Conservation (phyloP, 257 asterid genomes). For the Solanum chilense region DNA sequence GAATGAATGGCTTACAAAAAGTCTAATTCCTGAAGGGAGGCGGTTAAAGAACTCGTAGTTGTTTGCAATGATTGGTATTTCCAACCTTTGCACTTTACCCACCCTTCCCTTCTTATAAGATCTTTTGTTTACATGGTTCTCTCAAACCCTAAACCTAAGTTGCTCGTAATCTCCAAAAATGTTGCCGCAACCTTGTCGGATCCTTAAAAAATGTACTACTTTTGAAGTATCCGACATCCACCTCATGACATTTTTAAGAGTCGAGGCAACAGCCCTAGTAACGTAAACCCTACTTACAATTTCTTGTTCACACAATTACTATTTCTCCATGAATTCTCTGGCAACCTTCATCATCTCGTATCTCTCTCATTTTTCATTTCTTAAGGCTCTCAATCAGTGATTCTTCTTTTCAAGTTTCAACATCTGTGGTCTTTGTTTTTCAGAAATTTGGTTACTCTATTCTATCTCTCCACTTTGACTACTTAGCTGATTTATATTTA, state of each 20-base stretch:
- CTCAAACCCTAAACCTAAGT: neutral
- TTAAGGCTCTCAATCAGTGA: neutral
- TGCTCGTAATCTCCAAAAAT: neutral
- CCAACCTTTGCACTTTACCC: neutral
- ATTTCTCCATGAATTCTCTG: neutral
- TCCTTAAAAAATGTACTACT: neutral
- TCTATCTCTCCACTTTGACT: neutral
- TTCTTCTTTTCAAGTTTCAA: neutral
- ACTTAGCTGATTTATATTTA: neutral
- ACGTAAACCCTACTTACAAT: neutral
- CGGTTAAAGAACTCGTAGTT: neutral
- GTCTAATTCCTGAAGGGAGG: neutral
- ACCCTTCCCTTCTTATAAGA: neutral
- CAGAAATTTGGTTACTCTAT: neutral
- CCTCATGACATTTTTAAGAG: neutral
- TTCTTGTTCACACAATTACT: neutral
- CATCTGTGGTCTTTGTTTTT: neutral
- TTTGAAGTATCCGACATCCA: neutral
- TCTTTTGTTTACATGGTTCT: neutral
- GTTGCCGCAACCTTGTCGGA: neutral
- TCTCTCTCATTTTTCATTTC: neutral
- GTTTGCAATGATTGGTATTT: neutral
- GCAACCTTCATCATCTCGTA: neutral
- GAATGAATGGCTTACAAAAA: neutral
- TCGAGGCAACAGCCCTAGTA: neutral